These are phyloP conservation scores for Candida sithepensis DNA, from an alignment of 805 yeast genomes.

Conservation along the genomic window DNA sequence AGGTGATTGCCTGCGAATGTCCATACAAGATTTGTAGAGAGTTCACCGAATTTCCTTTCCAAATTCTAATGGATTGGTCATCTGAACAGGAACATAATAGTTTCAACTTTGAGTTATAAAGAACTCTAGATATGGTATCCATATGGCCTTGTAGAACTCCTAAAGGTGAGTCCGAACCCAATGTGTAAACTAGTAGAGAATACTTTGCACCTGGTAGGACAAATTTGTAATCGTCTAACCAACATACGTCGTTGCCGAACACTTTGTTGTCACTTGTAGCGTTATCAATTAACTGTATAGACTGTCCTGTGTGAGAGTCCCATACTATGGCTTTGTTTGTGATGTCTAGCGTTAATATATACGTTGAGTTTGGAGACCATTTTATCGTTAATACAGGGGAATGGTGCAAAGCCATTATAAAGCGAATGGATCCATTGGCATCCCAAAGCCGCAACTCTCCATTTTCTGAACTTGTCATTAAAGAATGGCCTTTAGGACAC, in stretches of 20 bases:
- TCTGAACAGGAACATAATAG: constrained; percentile 74
- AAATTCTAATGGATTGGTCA: constrained; percentile 67
- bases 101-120: constrained; percentile 49
- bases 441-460: constrained; percentile 85
- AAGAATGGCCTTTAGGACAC: constrained; percentile 61
- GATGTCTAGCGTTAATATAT: constrained; percentile 57
- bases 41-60: constrained; percentile 64
- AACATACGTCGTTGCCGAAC: constrained; percentile 56
- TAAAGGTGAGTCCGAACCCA: constrained; percentile 43
- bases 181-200: constrained; percentile 51
- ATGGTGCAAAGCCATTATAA: constrained; percentile 49
- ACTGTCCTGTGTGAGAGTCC: constrained; percentile 56
- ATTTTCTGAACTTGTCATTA: constrained; percentile 61
- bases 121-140: constrained; percentile 51
- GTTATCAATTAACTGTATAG: constrained; percentile 43
- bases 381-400: constrained; percentile 50
- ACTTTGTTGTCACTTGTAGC: constrained; percentile 10
- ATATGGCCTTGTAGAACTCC: constrained; percentile 64
- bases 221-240: constrained; percentile 70
- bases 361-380: constrained; percentile 59
- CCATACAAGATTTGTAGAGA: constrained; percentile 46
- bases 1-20: constrained; percentile 56
- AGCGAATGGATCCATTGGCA: constrained; percentile 60
- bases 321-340: constrained; percentile 56
- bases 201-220: constrained; percentile 63